phyloP scores from a whole-genome alignment of 2,329 filamentous ascomycete genomes.

The Colletotrichum tabaci region DNA sequence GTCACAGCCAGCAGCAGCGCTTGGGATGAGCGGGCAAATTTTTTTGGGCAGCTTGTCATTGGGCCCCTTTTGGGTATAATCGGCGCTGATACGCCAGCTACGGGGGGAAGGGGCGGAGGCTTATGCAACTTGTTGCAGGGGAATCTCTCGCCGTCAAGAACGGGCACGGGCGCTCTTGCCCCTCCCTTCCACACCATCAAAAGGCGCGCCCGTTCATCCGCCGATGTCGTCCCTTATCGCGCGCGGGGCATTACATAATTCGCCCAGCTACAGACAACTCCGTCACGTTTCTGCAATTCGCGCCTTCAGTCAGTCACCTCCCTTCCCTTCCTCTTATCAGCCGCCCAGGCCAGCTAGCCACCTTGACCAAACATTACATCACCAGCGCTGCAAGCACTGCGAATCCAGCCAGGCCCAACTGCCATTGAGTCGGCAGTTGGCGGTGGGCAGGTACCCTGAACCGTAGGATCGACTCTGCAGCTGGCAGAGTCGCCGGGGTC shows the following conservation, averaged over 20 bases:
- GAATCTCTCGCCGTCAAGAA: conserved; percentile 27
- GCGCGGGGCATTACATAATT: conserved; percentile 39
- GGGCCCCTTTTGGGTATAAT: conserved; percentile 32
- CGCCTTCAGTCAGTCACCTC: not conserved
- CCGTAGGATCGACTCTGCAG: conserved; percentile 17
- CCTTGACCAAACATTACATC: conserved; percentile 36
- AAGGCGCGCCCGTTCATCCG: conserved; percentile 19
- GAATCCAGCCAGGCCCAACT: not conserved
- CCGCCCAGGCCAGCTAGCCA: not conserved
- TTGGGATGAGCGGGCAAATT: conserved; percentile 32
- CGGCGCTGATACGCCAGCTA: conserved; percentile 30
- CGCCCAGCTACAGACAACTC: conserved; percentile 3
- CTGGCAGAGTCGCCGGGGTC: not conserved
- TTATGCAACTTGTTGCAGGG: conserved; percentile 17
- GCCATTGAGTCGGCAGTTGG: conserved; percentile 27
- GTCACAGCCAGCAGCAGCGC: conserved; percentile 24
- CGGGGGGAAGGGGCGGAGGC: conserved; percentile 13
- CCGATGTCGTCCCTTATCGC: conserved; percentile 41
- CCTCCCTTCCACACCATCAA: conserved; percentile 5
- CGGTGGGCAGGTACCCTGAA: not conserved
- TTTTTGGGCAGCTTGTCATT: conserved; percentile 41
- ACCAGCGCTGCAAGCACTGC: conserved; percentile 19
- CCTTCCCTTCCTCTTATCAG: conserved; percentile 34
- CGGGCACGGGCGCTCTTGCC: not conserved
- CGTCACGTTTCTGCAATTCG: conserved; percentile 2